phyloP scores from a whole-genome alignment of 163 green algal genomes.

The Scenedesmus sp. region DNA sequence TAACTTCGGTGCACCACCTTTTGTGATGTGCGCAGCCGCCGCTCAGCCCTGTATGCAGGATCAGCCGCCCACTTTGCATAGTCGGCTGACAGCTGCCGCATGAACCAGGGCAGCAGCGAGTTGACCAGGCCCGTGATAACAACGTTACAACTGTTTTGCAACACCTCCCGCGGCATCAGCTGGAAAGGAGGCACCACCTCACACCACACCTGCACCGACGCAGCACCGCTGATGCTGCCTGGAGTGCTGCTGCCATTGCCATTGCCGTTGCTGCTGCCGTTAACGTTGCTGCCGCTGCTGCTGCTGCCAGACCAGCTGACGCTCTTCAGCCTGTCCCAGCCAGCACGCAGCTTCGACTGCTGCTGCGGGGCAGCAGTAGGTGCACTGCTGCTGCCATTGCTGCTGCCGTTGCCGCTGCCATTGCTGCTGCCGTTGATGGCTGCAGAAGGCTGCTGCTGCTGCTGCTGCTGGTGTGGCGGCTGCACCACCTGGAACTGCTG shows the following conservation, averaged over 20 bases:
- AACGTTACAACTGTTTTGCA: slow-evolving; percentile 68
- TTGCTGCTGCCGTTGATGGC: slow-evolving; percentile 21
- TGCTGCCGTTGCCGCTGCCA: slow-evolving; percentile 43
- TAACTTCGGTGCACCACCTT: not conserved
- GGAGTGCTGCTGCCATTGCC: not conserved
- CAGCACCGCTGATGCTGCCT: slow-evolving; percentile 63
- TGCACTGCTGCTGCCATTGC: not conserved
- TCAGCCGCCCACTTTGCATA: slow-evolving; percentile 57
- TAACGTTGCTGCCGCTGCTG: slow-evolving; percentile 3
- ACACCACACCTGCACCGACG: slow-evolving; percentile 77
- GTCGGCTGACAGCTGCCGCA: slow-evolving; percentile 66
- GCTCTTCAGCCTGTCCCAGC: not conserved
- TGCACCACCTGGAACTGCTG: not conserved
- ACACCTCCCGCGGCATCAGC: slow-evolving; percentile 71
- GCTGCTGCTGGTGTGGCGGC: slow-evolving; percentile 53
- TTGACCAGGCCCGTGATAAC: slow-evolving; percentile 67
- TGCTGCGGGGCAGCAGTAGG: not conserved
- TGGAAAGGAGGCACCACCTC: slow-evolving; percentile 78
- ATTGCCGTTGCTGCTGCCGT: not conserved
- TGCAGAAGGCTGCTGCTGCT: slow-evolving; percentile 26
- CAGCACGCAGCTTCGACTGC: not conserved
- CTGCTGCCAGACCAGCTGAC: not conserved
- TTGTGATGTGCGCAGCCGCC: not conserved
- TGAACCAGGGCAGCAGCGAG: slow-evolving; percentile 74
- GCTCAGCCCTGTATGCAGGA: slow-evolving; percentile 12